These are phyloP conservation scores for Sporothrix dimorphospora DNA, from an alignment of 2,329 filamentous ascomycete genomes.

Conservation along the genomic window DNA sequence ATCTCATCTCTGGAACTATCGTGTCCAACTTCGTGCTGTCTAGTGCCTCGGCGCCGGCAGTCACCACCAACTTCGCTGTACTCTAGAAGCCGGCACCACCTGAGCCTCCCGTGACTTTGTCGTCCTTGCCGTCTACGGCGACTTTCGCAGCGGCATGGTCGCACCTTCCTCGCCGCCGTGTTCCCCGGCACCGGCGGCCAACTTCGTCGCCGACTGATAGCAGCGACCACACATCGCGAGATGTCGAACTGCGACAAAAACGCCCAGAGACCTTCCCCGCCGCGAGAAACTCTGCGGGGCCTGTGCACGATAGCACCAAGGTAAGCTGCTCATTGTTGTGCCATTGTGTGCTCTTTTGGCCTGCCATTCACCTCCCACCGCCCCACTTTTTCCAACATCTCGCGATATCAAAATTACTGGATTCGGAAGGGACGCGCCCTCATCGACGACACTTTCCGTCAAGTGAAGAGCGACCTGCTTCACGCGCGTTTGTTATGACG, in stretches of 20 bases:
- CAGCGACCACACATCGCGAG: not conserved
- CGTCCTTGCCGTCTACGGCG: not conserved
- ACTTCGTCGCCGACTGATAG: not conserved
- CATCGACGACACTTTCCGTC: not conserved
- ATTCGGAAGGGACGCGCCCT: constrained; percentile 21
- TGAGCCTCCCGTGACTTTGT: not conserved
- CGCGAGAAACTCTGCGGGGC: not conserved
- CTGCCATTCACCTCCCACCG: not conserved
- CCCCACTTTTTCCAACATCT: constrained; percentile 21
- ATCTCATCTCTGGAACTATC: not conserved
- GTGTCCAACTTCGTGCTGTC: constrained; percentile 11
- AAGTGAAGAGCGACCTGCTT: constrained; percentile 12
- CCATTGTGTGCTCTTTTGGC: not conserved
- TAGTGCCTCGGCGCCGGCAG: not conserved
- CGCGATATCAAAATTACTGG: constrained; percentile 6
- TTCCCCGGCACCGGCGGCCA: not conserved
- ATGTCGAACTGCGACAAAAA: not conserved
- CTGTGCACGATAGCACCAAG: not conserved
- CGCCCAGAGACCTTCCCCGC: not conserved
- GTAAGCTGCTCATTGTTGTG: constrained; percentile 1
- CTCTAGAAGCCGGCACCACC: not conserved
- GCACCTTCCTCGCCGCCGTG: constrained; percentile 1
- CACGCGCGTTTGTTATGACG: constrained; percentile 17
- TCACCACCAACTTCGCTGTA: not conserved
- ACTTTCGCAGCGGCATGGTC: not conserved